A percentile compares a stretch with the other conserved stretches of the same genome.
These are phyloP conservation scores for Iberis pinnata DNA, from an alignment of 345 rosid species.

Conservation along the genomic window DNA sequence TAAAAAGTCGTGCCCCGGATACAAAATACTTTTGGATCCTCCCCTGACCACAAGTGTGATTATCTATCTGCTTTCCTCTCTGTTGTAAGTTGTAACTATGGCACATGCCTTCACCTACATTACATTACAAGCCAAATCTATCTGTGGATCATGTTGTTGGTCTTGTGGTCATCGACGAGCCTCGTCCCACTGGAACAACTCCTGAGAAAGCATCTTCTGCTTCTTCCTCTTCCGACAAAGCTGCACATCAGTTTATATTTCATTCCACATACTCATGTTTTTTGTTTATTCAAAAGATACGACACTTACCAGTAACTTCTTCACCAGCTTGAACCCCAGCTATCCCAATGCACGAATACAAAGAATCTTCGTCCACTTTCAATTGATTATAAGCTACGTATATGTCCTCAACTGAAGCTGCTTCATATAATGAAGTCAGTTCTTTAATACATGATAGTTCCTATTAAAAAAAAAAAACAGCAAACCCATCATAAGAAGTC, in stretches of 20 bases:
- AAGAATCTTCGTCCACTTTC: constrained; percentile 68
- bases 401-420: constrained; percentile 80
- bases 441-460: constrained; percentile 89
- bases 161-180: constrained; percentile 80
- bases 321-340: constrained; percentile 91
- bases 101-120: constrained; percentile 19
- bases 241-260: constrained; percentile 32
- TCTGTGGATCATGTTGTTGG: constrained; percentile 59
- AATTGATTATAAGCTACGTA: constrained; percentile 81
- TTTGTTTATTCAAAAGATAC: not conserved
- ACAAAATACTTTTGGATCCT: not conserved
- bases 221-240: constrained; percentile 50
- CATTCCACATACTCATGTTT: not conserved
- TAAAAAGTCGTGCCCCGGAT: no score
- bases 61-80: not conserved
- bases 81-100: not conserved
- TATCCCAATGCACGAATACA: constrained; percentile 88
- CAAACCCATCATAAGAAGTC: no score
- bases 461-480: constrained; percentile 35
- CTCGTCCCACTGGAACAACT: constrained; percentile 69
- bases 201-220: constrained; percentile 52
- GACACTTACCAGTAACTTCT: constrained; percentile 40
- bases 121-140: constrained; percentile 22
- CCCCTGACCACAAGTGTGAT: not conserved
- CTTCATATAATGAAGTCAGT: constrained; percentile 73